These are phyloP conservation scores for Brasilioporus rufonigricans DNA, from an alignment of 768 basidiomycete genomes.

Conservation along the genomic window DNA sequence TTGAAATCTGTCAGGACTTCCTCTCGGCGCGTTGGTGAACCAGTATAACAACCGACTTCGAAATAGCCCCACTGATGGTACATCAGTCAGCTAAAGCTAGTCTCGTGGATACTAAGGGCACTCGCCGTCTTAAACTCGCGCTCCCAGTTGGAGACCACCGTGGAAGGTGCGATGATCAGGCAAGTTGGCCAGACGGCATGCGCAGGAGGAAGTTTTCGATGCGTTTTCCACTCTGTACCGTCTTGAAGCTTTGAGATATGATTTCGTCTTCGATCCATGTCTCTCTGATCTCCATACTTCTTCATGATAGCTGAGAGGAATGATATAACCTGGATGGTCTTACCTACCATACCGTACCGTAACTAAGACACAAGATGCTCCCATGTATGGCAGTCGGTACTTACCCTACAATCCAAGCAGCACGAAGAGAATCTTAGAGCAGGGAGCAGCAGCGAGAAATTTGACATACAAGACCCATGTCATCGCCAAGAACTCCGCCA, in stretches of 20 bases:
- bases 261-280: constrained; percentile 62
- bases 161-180: constrained; percentile 83
- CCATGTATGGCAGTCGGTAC: constrained; percentile 1
- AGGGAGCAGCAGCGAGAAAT: neutral
- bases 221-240: constrained; percentile 47
- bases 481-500: constrained; percentile 90
- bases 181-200: constrained; percentile 82
- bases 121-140: constrained; percentile 81
- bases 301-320: constrained; percentile 91
- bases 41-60: constrained; percentile 74
- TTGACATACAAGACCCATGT: constrained; percentile 77
- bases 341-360: constrained; percentile 46
- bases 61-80: constrained; percentile 86
- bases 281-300: constrained; percentile 64
- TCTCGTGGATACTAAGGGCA: neutral
- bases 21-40: constrained; percentile 48
- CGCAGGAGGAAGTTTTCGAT: constrained; percentile 58
- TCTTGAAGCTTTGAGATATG: constrained; percentile 71
- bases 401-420: constrained; percentile 23
- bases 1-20: constrained; percentile 68
- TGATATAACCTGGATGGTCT: constrained; percentile 92
- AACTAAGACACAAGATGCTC: constrained; percentile 1
- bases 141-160: constrained; percentile 86
- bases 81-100: neutral
- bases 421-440: neutral